Percentiles rank a stretch among this genome's conserved stretches.
These are phyloP conservation scores for Pelargonium citronellum DNA, from an alignment of 441 rosid genomes.

Conservation along the genomic window DNA sequence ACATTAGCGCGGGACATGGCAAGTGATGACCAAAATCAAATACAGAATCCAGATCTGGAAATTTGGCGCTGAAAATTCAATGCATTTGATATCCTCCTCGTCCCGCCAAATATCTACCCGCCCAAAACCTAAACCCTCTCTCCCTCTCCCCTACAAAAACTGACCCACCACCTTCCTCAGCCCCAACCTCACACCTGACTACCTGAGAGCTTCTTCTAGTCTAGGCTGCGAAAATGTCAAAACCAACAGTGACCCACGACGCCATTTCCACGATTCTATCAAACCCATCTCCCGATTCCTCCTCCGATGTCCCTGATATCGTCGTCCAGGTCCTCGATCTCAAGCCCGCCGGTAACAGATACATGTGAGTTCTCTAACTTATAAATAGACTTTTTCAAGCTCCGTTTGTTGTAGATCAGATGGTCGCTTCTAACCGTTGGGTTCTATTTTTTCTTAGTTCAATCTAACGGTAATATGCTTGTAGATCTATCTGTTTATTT, in stretches of 20 bases:
- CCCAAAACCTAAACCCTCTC: background rate
- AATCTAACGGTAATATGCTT: too few relatives aligned
- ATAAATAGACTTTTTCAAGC: too few relatives aligned
- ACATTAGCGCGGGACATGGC: too few relatives aligned
- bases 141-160: background rate
- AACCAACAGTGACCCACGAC: slow-evolving; percentile 40
- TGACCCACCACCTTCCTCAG: background rate
- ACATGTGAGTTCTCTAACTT: slow-evolving; percentile 42
- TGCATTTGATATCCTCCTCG: background rate
- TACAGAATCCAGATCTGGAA: too few relatives aligned
- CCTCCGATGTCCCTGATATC: slow-evolving; percentile 41
- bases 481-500: too few relatives aligned
- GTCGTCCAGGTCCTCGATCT: slow-evolving; percentile 73
- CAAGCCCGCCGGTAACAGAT: slow-evolving; percentile 64
- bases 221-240: slow-evolving; percentile 27
- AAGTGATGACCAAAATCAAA: too few relatives aligned
- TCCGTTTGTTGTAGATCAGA: too few relatives aligned
- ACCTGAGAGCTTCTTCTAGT: background rate
- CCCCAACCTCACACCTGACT: background rate
- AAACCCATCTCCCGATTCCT: slow-evolving; percentile 56
- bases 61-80: background rate
- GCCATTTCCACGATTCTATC: slow-evolving; percentile 49
- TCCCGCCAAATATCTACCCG: background rate
- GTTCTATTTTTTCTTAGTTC: too few relatives aligned
- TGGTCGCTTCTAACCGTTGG: too few relatives aligned